Evolutionary conservation across 179 eudicot genomes (phyloP).

Genomic region (Spinacia oleracea): DNA sequence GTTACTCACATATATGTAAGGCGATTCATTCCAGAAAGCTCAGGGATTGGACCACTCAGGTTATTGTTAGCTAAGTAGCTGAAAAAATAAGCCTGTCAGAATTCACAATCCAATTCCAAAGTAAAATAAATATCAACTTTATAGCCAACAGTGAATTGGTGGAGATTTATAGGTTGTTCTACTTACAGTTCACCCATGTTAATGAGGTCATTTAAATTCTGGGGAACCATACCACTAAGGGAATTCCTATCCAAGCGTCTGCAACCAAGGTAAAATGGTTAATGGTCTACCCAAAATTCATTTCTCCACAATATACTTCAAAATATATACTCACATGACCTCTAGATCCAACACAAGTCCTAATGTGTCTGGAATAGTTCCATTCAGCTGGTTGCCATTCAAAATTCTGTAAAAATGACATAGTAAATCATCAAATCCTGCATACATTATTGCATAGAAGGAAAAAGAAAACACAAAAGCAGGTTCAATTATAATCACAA

Average conservation of each 20-base stretch:
- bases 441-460: background rate
- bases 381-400: conserved; percentile 56
- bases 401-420: conserved; percentile 43
- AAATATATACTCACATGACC: conserved; percentile 60
- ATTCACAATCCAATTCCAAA: background rate
- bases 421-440: background rate
- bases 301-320: background rate
- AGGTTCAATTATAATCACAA: background rate
- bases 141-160: background rate
- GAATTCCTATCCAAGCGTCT: conserved; percentile 57
- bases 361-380: conserved; percentile 51
- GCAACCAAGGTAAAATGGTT: conserved; percentile 20
- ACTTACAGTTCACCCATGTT: conserved; percentile 49
- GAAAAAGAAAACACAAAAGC: background rate
- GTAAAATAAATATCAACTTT: background rate
- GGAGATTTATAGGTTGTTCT: background rate
- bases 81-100: conserved; percentile 3
- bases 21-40: conserved; percentile 39
- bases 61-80: conserved; percentile 43
- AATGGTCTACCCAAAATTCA: background rate
- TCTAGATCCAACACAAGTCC: conserved; percentile 48
- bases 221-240: conserved; percentile 46
- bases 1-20: conserved; percentile 43
- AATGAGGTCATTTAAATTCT: conserved; percentile 34
- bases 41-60: conserved; percentile 35